Base-by-base conservation (phyloP, 768 basidiomycete species). In the Boletus rufocinnamomeus region DNA sequence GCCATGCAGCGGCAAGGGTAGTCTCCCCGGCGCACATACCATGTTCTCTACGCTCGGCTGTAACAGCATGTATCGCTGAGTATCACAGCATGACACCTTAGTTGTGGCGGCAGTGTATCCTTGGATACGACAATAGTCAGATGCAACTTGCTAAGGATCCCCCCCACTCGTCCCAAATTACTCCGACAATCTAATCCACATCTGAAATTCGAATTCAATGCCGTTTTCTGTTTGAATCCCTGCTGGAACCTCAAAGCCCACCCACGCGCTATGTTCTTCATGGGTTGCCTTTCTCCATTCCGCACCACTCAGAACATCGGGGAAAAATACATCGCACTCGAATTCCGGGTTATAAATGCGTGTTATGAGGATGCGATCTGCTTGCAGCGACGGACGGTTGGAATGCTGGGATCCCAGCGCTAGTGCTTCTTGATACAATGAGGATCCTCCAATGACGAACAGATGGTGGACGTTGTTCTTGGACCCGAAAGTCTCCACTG, bases 381-480 rank as follows among this genome's bases (percentile, higher is more conserved):
- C 89, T 37, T 56, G 67, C 57, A 81, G 75, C 23, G 77, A 77
- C 3, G 72, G 63, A 17, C 67, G 57, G 5, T 68, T 47, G 13
- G 72, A 67, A 44, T 70, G 67, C 10, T 57, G 52, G 52, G 55
- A 27, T 17, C 74, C 72, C 7, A 71, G 61, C 8, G 65, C 63
- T 37, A 97, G 80, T 14, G 86, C 78, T 58, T 88, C 85, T 37
- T 78, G 75, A 79, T 97, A 97, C 28, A 98, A 74, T 34, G 87
- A 83, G 8, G 92, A 85, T n/a, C 97, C 97, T 34, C 97, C 97
- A 34, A 97, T 97, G 63, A 98, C 76, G 77, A 98, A 98, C 30
- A 76, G 74, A 55, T 85, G 82, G 66, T 91, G 74, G 44, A 84
- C 68, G 21, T 63, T 61, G 45, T 53, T n/a, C 53, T 62, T 43